A percentile compares a stretch with the other conserved stretches of the same genome.
Evolutionary conservation across 805 yeast genomes (phyloP).

Genomic region (Starmerella riodocensis): DNA sequence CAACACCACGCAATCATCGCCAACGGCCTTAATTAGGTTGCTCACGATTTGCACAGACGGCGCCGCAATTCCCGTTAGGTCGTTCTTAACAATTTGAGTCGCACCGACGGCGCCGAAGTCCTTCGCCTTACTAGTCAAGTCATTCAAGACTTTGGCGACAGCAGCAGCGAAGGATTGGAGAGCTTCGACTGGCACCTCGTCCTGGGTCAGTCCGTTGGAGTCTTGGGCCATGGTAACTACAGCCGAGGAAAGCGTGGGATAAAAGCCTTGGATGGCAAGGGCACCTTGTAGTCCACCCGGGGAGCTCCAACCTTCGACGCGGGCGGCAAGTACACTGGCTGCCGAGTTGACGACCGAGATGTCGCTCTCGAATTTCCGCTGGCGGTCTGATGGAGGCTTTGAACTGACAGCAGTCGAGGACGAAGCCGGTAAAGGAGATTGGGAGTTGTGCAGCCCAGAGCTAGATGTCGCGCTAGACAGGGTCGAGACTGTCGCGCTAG

Average conservation of each 20-base stretch:
- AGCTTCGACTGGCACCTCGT: constrained; percentile 8
- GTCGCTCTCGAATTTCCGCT: constrained; percentile 9
- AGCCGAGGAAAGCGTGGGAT: constrained; percentile 17
- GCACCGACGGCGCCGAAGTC: constrained; percentile 22
- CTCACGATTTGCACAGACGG: constrained; percentile 19
- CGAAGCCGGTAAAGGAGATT: too few relatives aligned
- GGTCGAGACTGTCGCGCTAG: too few relatives aligned
- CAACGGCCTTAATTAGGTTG: constrained; percentile 15
- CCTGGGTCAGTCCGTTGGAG: constrained; percentile 7
- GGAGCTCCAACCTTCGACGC: constrained; percentile 12
- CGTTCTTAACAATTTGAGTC: constrained; percentile 19
- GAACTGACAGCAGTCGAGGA: too few relatives aligned
- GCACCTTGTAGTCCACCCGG: constrained; percentile 24
- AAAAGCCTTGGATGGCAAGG: constrained; percentile 22
- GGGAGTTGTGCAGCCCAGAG: too few relatives aligned
- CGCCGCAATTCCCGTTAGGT: constrained; percentile 18
- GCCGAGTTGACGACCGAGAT: constrained; percentile 12
- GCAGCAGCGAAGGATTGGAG: constrained; percentile 11
- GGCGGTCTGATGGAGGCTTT: too few relatives aligned
- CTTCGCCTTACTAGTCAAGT: constrained; percentile 20
- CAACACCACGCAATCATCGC: constrained; percentile 12
- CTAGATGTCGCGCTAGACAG: too few relatives aligned
- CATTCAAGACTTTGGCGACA: constrained; percentile 17
- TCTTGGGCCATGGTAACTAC: constrained; percentile 12
- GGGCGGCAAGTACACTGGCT: constrained; percentile 12